Evolutionary conservation across 208 protist genomes (phyloP).

Genomic region (Acanthamoeba triangularis): DNA sequence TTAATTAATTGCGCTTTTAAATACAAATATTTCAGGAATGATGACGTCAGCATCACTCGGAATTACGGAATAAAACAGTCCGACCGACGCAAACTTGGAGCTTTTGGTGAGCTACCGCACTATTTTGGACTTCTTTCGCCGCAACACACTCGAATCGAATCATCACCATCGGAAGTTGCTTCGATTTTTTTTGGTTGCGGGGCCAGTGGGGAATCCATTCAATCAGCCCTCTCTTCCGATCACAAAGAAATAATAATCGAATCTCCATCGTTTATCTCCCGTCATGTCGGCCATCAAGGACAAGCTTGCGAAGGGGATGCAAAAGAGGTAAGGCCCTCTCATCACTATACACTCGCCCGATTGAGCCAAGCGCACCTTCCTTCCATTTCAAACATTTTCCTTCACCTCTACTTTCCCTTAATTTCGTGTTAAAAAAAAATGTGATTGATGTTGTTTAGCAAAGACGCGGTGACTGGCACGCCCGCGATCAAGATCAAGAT

Average conservation of each 20-base stretch:
- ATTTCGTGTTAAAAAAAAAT: too few relatives aligned
- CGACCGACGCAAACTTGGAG: too few relatives aligned
- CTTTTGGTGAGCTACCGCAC: too few relatives aligned
- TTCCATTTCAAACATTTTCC: not conserved
- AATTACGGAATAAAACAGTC: not conserved
- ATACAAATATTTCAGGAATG: too few relatives aligned
- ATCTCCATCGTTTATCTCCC: not conserved
- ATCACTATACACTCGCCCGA: not conserved
- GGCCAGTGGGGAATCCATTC: not conserved
- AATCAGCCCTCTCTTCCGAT: not conserved
- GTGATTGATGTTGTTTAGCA: slow-evolving; percentile 32
- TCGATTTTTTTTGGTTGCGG: not conserved
- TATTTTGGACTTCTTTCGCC: not conserved
- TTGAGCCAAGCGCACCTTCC: not conserved
- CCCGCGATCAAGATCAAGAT: slow-evolving; percentile 83
- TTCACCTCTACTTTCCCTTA: too few relatives aligned
- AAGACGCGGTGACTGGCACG: slow-evolving; percentile 83
- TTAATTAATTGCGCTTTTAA: not conserved
- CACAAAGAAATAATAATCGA: too few relatives aligned
- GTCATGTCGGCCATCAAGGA: slow-evolving; percentile 57
- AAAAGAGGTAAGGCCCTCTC: slow-evolving; percentile 28
- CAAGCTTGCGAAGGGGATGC: slow-evolving; percentile 28
- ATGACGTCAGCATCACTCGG: not conserved
- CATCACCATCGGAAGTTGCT: not conserved
- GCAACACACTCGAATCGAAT: not conserved